phyloP scores from a whole-genome alignment of 225 moss, liverwort and hornwort genomes.

The Thuidium tamariscinum region DNA sequence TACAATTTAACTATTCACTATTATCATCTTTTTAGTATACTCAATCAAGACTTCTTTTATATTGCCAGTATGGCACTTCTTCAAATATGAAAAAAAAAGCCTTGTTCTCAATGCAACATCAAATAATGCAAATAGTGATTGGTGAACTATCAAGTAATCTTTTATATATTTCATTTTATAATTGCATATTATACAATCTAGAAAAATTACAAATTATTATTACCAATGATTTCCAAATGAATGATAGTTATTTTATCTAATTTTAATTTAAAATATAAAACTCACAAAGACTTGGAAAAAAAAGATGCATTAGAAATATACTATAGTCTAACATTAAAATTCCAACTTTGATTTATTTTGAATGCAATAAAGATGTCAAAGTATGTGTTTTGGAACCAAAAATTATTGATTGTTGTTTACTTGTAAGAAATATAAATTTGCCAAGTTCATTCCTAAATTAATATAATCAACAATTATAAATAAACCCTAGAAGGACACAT shows the following conservation, averaged over 20 bases:
- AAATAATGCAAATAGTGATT: not conserved
- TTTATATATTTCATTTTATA: not conserved
- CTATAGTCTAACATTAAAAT: rapidly evolving
- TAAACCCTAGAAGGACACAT: too few relatives aligned
- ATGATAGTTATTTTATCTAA: not conserved
- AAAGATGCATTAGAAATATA: not conserved
- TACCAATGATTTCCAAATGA: not conserved
- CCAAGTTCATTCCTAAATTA: not conserved
- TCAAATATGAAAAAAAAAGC: too few relatives aligned
- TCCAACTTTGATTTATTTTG: not conserved
- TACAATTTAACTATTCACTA: not conserved
- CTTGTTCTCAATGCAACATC: not conserved
- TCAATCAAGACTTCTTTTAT: too few relatives aligned
- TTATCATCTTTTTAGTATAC: not conserved
- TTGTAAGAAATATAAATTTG: not conserved
- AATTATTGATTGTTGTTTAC: not conserved
- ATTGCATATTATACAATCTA: not conserved
- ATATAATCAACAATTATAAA: not conserved
- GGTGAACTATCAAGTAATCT: not conserved
- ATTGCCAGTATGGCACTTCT: too few relatives aligned
- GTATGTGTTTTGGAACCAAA: rapidly evolving
- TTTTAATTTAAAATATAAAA: not conserved
- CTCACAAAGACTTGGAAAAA: not conserved
- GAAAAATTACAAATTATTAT: not conserved
- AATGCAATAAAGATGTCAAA: not conserved